phyloP scores from a whole-genome alignment of 192 early-diverging fungal genomes.

The Entrophospora sp. region DNA sequence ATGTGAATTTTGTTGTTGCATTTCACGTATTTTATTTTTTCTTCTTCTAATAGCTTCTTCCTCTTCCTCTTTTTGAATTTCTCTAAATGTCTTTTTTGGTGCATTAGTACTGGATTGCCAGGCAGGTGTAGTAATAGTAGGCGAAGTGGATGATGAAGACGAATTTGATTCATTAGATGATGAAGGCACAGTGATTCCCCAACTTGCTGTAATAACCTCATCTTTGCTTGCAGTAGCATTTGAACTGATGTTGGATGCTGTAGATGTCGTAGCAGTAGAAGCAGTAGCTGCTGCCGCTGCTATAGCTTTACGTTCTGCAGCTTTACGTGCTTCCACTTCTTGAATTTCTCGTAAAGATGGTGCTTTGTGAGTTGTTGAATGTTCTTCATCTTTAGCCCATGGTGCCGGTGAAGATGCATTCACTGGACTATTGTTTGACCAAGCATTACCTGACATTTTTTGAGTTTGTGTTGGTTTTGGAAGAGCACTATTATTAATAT shows the following conservation, averaged over 20 bases:
- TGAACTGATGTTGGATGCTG: too few relatives aligned
- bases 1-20: conserved; percentile 25
- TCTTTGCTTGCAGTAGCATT: too few relatives aligned
- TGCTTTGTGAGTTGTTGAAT: conserved; percentile 25
- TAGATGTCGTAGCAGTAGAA: not conserved
- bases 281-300: conserved; percentile 16
- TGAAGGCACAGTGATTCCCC: conserved; percentile 29
- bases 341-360: conserved; percentile 54
- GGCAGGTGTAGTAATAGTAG: conserved; percentile 18
- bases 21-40: conserved; percentile 26
- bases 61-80: conserved; percentile 50
- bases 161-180: conserved; percentile 20
- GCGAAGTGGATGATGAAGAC: conserved; percentile 15
- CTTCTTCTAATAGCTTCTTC: conserved; percentile 41
- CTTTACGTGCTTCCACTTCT: conserved; percentile 48
- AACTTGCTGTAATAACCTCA: too few relatives aligned
- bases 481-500: not conserved
- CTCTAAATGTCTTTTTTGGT: conserved; percentile 47
- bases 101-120: conserved; percentile 27
- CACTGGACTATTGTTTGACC: not conserved
- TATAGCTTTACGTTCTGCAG: conserved; percentile 23
- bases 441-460: not conserved
- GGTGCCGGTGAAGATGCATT: conserved; percentile 25
- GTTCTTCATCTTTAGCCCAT: conserved; percentile 29
- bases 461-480: not conserved